Evolutionary conservation across 768 basidiomycete species (phyloP), one percentile per base, ranked within the genome.

Genomic region (Pisolithus orientalis): DNA sequence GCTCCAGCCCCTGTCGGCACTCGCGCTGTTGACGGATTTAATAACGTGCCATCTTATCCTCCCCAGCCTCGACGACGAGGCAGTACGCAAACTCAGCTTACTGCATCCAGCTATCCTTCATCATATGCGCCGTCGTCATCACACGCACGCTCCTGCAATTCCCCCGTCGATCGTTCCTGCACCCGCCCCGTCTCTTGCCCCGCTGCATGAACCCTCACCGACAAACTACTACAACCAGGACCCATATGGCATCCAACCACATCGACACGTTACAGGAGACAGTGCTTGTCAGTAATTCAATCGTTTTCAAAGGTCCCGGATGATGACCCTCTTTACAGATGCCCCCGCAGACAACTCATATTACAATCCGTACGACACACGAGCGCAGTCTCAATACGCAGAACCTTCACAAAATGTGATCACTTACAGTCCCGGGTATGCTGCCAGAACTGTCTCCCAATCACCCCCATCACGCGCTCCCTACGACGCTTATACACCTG

Each of bases 1-100:
- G 73, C 80, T 2, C 83, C 79, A 55, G 86, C 77, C 21, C 69
- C 83, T 5, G 66, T 72, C 14, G 89, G 89, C 2, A 76, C 80
- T 39, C 79, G 86, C 40, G 80, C 90, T 5, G 74, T 90, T 6
- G 89, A 91, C 60, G 85, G 86, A 21, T 90, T 27, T 8, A 45
- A 88, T 55, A 87, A 90, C 61, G 69, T 72, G 21, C 61, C 73
- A 16, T 72, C 79, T 17, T 75, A 77, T 52, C 70, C 81, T 17
- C 76, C 78, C 31, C 56, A 55, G 44, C 72, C 75, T 2, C 70
- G 67, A 32, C 70, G 73, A 37, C 73, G 72, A 50, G 68, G 57
- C 32, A 78, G 71, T 54, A 64, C 56, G 42, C 68, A 64, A 52
- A 72, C 71, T 8, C 72, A 72, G 57, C 63, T 64, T 44, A 69